phyloP scores from a whole-genome alignment of 768 basidiomycete species.

The Nidularia pulvinata region DNA sequence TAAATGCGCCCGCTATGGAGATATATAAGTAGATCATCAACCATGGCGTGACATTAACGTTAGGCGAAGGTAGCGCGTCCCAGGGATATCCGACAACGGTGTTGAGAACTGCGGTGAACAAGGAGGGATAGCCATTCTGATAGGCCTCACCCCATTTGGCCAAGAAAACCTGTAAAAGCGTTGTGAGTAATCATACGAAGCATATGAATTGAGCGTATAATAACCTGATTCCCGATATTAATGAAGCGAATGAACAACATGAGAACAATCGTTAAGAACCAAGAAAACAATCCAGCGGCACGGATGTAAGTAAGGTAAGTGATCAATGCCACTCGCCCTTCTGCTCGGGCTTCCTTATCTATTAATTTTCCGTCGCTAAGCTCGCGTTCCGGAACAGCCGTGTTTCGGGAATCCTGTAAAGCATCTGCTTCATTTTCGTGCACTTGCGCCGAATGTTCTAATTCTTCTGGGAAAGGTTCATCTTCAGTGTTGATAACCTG shows the following conservation, averaged over 20 bases:
- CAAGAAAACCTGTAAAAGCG: constrained; percentile 50
- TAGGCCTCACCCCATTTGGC: constrained; percentile 75
- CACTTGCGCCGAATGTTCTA: too few relatives aligned
- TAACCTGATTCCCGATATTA: constrained; percentile 58
- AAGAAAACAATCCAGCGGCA: constrained; percentile 56
- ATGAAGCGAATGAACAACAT: constrained; percentile 56
- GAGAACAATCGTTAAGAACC: constrained; percentile 50
- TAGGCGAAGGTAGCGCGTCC: constrained; percentile 55
- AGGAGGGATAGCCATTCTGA: constrained; percentile 22
- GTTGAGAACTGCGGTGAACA: constrained; percentile 4
- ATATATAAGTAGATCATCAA: constrained; percentile 63
- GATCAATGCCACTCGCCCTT: constrained; percentile 56
- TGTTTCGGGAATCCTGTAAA: too few relatives aligned
- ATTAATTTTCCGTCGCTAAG: constrained; percentile 49
- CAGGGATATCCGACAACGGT: constrained; percentile 33
- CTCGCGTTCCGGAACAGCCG: not conserved
- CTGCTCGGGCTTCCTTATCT: constrained; percentile 63
- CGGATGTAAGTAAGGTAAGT: constrained; percentile 67
- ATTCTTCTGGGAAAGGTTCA: constrained; percentile 19
- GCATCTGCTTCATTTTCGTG: too few relatives aligned
- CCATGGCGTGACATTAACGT: constrained; percentile 64
- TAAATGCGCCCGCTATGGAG: constrained; percentile 54
- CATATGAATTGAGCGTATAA: not conserved
- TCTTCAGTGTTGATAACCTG: constrained; percentile 46
- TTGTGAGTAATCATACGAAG: not conserved